phyloP scores from a whole-genome alignment of 2,329 filamentous ascomycete species.

The Polychaeton citri region DNA sequence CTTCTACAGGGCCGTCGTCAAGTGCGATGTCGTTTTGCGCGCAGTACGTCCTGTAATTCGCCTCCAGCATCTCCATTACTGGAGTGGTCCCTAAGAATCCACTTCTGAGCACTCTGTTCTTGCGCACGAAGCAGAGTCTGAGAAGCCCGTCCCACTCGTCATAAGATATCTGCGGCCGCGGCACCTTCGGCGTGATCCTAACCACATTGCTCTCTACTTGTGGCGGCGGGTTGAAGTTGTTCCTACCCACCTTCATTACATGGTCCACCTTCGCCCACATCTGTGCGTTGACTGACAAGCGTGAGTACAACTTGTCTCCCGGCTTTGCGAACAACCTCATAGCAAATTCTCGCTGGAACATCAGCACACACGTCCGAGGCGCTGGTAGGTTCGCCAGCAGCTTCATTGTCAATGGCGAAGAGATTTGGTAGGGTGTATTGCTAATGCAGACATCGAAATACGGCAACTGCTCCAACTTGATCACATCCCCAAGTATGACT shows the following conservation, averaged over 20 bases:
- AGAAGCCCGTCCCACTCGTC: slow-evolving; percentile 92
- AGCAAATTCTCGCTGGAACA: slow-evolving; percentile 94
- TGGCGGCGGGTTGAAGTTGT: slow-evolving; percentile 93
- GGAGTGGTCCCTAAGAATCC: slow-evolving; percentile 70
- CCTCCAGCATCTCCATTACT: slow-evolving; percentile 68
- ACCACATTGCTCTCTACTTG: slow-evolving; percentile 87
- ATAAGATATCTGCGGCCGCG: slow-evolving; percentile 76
- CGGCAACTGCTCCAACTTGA: slow-evolving; percentile 65
- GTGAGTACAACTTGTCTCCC: slow-evolving; percentile 76
- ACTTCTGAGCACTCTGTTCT: slow-evolving; percentile 80
- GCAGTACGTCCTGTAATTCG: slow-evolving; percentile 83
- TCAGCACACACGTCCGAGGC: slow-evolving; percentile 74
- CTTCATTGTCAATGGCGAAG: slow-evolving; percentile 81
- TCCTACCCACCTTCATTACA: slow-evolving; percentile 87
- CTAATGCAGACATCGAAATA: slow-evolving; percentile 75
- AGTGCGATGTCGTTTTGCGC: slow-evolving; percentile 70
- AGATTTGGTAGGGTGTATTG: slow-evolving; percentile 71
- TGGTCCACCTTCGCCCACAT: slow-evolving; percentile 66
- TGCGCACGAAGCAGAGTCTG: slow-evolving; percentile 67
- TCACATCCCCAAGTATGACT: slow-evolving; percentile 80
- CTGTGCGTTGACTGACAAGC: slow-evolving; percentile 85
- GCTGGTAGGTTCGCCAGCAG: slow-evolving; percentile 70
- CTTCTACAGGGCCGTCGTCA: slow-evolving; percentile 47
- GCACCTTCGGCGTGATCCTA: slow-evolving; percentile 74
- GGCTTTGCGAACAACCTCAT: slow-evolving; percentile 78